Evolutionary conservation across 106 monocot species (phyloP), one percentile per base, ranked within the genome.

Genomic region (Vanilla planifolia): DNA sequence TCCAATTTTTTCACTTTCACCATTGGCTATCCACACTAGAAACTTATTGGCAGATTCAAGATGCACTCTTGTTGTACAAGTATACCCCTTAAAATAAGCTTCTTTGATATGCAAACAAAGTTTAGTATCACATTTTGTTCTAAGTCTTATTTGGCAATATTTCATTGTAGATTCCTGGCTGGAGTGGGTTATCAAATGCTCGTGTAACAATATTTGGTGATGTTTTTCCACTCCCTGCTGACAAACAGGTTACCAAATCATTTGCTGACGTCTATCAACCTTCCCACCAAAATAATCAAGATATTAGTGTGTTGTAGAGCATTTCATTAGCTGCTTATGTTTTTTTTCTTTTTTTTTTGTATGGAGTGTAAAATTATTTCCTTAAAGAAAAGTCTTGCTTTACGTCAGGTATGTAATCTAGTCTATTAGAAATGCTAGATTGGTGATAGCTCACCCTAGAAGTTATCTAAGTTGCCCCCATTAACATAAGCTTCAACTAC

Each of bases 21-120:
- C 96, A 8, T 76, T 98, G 53, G 96, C 90, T 23, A 98, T 98
- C 59, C 96, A 98, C 63, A 98, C 96, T 4, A 69, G 96, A 42
- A 98, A 98, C 78, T 60, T 98, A 20, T 64, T 98, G 65, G 84
- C 79, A 8, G 82, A 98, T 73, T 77, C 91, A 59, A 91, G 84
- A 88, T 98, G 96, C 70, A 88, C 96, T 8, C 79, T 98, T 59
- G 96, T 98, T 77, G 96, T 98, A 13, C 96, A 98, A 80, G 96
- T 92, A 51, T 68, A 41, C 33, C 21, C 35, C n/a, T 3, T 7
- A 35, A 14, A 57, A 34, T 20, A 32, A 53, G n/a, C 4, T 30
- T 28, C 55, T 28, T 42, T 23, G 57, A 23, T 69, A 19, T 37
- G 8, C 7, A 50, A 28, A 45, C 43, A 4, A 23, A 28, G 20